Percentiles rank a stretch among this genome's conserved stretches.
phyloP scores from a whole-genome alignment of 352 stramenopile genomes.

The Phytopythium helicoides region DNA sequence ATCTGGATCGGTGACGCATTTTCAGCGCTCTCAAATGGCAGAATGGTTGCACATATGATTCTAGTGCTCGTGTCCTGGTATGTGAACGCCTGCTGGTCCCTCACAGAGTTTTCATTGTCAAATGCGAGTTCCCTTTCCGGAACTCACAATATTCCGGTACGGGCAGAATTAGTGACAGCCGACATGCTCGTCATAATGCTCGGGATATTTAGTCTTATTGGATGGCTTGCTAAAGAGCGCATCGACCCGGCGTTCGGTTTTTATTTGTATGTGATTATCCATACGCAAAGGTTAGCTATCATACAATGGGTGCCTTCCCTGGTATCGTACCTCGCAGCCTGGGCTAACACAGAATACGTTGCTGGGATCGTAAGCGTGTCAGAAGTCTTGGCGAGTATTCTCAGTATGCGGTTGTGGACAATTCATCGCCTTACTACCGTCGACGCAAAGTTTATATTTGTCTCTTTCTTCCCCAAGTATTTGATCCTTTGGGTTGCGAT shows the following conservation, averaged over 20 bases:
- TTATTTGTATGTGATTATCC: no score
- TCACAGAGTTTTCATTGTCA: constrained; percentile 35
- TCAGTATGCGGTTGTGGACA: no score
- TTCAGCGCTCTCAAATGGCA: constrained; percentile 31
- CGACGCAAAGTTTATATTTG: no score
- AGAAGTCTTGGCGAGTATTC: no score
- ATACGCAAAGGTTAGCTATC: no score
- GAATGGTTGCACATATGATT: constrained; percentile 22
- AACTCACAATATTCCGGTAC: constrained; percentile 12
- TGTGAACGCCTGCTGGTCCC: constrained; percentile 44
- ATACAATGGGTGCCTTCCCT: no score
- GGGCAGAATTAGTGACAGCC: constrained; percentile 18
- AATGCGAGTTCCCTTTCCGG: constrained; percentile 10
- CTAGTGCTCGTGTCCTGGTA: constrained; percentile 35
- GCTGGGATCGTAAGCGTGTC: no score
- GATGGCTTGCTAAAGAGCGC: constrained; percentile 24
- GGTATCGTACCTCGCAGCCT: no score
- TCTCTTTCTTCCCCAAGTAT: no score
- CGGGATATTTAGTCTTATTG: constrained; percentile 22
- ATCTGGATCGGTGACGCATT: constrained; percentile 54
- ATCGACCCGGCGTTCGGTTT: constrained; percentile 19
- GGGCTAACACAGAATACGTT: no score
- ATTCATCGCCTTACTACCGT: no score
- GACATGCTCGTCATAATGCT: constrained; percentile 43
- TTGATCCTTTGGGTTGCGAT: no score